Evolutionary conservation across 768 basidiomycete species (phyloP).

Genomic region (Boletus subcaerulescens): DNA sequence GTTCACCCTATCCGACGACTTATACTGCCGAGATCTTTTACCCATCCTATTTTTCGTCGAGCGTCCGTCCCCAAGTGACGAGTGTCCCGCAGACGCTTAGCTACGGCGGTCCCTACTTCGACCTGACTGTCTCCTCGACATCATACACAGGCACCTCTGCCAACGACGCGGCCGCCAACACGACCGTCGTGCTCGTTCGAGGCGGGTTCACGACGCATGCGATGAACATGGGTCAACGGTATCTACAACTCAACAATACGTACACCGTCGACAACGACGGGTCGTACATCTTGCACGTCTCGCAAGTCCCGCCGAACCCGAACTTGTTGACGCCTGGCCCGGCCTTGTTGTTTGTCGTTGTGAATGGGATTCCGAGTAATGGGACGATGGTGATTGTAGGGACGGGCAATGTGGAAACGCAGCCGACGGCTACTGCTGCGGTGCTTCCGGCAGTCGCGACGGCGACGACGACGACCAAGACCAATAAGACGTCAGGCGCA

Average conservation of each 20-base stretch:
- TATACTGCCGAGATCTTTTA: conserved; percentile 89
- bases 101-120: conserved; percentile 83
- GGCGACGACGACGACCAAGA: background rate
- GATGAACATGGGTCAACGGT: conserved; percentile 87
- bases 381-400: conserved; percentile 79
- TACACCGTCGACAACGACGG: conserved; percentile 80
- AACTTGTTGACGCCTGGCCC: conserved; percentile 90
- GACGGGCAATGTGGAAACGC: conserved; percentile 70
- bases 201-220: conserved; percentile 82
- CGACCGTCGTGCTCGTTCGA: conserved; percentile 77
- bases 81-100: conserved; percentile 71
- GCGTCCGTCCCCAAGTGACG: conserved; percentile 62
- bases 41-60: conserved; percentile 79
- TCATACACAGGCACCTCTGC: conserved; percentile 61
- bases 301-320: conserved; percentile 81
- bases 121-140: conserved; percentile 63
- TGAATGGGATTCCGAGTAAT: conserved; percentile 81
- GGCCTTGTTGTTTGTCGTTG: conserved; percentile 74
- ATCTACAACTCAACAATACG: conserved; percentile 78
- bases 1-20: conserved; percentile 66
- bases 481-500: background rate
- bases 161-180: conserved; percentile 69
- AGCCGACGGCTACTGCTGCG: conserved; percentile 47
- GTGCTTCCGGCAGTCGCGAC: conserved; percentile 39
- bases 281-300: conserved; percentile 72